These are phyloP conservation scores for Starmerella khaoyaiensis DNA, from an alignment of 805 yeast species.

Conservation along the genomic window DNA sequence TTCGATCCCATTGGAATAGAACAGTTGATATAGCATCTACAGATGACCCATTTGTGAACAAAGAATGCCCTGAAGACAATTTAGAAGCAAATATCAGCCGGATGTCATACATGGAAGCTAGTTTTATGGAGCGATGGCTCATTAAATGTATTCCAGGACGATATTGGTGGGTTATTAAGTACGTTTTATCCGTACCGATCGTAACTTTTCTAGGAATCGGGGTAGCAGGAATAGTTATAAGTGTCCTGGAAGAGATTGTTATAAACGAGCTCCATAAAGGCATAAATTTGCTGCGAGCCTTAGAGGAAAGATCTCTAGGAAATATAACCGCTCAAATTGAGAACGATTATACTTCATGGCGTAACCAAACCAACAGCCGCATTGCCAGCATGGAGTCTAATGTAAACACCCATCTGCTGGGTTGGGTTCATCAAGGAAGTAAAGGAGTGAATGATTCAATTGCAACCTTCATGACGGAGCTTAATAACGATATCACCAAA, in stretches of 20 bases:
- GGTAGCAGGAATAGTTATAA: slow-evolving; percentile 41
- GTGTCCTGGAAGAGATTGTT: slow-evolving; percentile 42
- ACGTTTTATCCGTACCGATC: slow-evolving; percentile 43
- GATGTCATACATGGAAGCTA: slow-evolving; percentile 2
- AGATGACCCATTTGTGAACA: neutral
- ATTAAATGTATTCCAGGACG: neutral
- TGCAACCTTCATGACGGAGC: slow-evolving; percentile 39
- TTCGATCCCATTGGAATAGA: slow-evolving; percentile 9
- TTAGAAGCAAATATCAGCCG: slow-evolving; percentile 2
- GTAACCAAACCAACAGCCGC: slow-evolving; percentile 41
- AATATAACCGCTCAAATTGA: slow-evolving; percentile 15
- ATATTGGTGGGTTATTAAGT: slow-evolving; percentile 37
- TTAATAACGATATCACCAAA: slow-evolving; percentile 45
- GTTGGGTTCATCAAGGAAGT: slow-evolving; percentile 50
- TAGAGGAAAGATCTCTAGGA: slow-evolving; percentile 12
- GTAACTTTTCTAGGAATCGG: slow-evolving; percentile 40
- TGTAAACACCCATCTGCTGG: slow-evolving; percentile 54
- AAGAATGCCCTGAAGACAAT: no score
- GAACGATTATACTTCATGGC: slow-evolving; percentile 33
- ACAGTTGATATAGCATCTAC: slow-evolving; percentile 8
- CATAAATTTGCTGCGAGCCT: slow-evolving; percentile 7
- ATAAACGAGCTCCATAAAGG: slow-evolving; percentile 8
- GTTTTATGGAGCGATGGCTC: slow-evolving; percentile 2
- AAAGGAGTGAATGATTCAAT: slow-evolving; percentile 48
- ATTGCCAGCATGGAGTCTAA: slow-evolving; percentile 36